phyloP scores from a whole-genome alignment of 169 alveolate species.

The Plasmodium sp. region DNA sequence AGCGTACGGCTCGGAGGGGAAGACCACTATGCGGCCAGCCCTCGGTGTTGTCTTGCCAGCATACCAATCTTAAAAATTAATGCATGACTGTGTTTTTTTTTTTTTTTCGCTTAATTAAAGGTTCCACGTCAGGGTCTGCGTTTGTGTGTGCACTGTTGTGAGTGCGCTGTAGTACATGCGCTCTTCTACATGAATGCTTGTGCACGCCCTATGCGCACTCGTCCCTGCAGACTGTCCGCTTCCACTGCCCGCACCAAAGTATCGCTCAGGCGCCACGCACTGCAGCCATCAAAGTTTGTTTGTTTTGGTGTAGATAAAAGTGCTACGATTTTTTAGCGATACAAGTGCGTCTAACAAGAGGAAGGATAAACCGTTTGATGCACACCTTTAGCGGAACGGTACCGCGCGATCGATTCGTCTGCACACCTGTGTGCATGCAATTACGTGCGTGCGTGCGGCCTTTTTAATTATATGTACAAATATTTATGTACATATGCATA shows the following conservation, averaged over 20 bases:
- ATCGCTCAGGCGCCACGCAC: neutral
- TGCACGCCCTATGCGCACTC: neutral
- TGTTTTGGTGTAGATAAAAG: neutral
- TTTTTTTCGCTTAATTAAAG: constrained; percentile 2
- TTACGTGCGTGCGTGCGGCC: neutral
- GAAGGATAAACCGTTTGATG: neutral
- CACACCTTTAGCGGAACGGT: neutral
- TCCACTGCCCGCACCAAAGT: neutral
- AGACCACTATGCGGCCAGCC: neutral
- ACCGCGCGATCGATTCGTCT: neutral
- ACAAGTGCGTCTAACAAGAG: neutral
- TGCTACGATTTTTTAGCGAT: neutral
- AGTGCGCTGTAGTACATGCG: neutral
- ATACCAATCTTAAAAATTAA: constrained; percentile 24
- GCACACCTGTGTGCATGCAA: neutral
- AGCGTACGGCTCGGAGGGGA: neutral
- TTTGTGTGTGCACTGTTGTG: neutral
- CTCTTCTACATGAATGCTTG: neutral
- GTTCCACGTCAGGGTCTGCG: neutral
- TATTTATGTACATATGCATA: neutral
- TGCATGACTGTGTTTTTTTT: neutral
- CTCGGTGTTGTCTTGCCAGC: neutral
- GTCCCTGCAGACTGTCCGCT: neutral
- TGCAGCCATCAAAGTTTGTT: neutral
- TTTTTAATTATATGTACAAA: neutral